Percentiles rank a stretch among this genome's conserved stretches.
Evolutionary conservation across 2,329 filamentous ascomycete species (phyloP).

Genomic region (Alternaria burnsii): DNA sequence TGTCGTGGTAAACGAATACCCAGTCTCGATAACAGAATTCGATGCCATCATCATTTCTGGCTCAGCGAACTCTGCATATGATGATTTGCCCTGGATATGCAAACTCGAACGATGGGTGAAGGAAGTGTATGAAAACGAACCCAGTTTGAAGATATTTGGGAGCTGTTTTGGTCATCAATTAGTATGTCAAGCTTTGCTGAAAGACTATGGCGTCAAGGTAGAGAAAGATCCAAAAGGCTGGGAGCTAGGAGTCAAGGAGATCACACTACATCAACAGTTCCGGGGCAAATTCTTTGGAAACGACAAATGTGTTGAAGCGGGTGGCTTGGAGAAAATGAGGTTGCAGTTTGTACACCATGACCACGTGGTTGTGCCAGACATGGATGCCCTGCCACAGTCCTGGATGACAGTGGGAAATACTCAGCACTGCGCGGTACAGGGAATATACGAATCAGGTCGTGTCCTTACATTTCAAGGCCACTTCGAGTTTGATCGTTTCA

Average conservation of each 20-base stretch:
- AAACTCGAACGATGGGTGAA: constrained; percentile 41
- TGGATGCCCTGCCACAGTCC: constrained; percentile 21
- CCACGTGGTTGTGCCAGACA: constrained; percentile 34
- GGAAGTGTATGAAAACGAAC: constrained; percentile 41
- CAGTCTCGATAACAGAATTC: constrained; percentile 36
- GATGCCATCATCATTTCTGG: constrained; percentile 54
- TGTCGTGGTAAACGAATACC: constrained; percentile 49
- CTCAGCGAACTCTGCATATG: constrained; percentile 46
- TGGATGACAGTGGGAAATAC: constrained; percentile 38
- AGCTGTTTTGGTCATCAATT: constrained; percentile 58
- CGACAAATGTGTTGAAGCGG: not conserved
- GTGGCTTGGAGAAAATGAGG: constrained; percentile 23
- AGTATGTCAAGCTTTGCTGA: constrained; percentile 51
- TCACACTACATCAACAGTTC: constrained; percentile 28
- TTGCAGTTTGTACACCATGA: constrained; percentile 54
- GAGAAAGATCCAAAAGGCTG: constrained; percentile 38
- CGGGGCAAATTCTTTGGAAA: not conserved
- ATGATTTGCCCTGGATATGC: constrained; percentile 38
- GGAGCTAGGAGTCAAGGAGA: constrained; percentile 39
- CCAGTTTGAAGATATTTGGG: constrained; percentile 52
- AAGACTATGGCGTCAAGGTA: constrained; percentile 35
- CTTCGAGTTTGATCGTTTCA: constrained; percentile 56
- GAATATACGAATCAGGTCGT: constrained; percentile 50
- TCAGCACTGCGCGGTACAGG: constrained; percentile 51
- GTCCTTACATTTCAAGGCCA: constrained; percentile 56